Evolutionary conservation across 73 alveolate species (phyloP).

Genomic region (Symbiodinium pilosum): DNA sequence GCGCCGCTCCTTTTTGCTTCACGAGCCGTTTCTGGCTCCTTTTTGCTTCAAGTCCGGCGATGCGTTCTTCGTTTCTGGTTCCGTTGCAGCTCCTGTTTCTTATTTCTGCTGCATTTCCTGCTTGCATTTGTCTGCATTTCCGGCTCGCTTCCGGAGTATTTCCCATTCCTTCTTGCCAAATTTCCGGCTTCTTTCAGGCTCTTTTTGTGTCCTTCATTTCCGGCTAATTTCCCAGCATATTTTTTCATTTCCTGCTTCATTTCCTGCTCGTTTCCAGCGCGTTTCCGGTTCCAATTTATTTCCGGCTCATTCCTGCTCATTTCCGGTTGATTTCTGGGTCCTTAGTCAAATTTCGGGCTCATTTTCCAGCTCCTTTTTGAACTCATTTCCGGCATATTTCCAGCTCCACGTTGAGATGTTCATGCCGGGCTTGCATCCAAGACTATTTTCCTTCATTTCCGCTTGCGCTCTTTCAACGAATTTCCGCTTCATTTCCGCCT

Average conservation of each 20-base stretch:
- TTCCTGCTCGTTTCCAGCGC: not conserved
- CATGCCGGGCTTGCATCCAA: not conserved
- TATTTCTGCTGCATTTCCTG: no score
- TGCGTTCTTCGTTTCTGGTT: not conserved
- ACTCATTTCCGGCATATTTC: not conserved
- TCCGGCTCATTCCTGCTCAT: not conserved
- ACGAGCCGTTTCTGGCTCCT: not conserved
- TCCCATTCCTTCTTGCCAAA: not conserved
- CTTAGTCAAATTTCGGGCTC: not conserved
- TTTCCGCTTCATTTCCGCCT: not conserved
- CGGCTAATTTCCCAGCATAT: not conserved
- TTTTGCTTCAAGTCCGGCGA: not conserved
- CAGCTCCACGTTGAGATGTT: not conserved
- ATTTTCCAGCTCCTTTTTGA: not conserved
- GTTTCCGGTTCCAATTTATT: not conserved
- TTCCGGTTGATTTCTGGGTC: not conserved
- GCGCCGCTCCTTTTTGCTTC: no score
- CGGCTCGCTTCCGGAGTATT: not conserved
- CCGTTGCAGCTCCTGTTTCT: not conserved
- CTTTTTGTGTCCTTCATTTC: not conserved
- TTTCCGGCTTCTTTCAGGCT: not conserved
- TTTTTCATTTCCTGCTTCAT: not conserved
- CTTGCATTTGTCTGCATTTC: not conserved
- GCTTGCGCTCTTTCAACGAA: not conserved
- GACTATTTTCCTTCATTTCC: not conserved